These are phyloP conservation scores for Exophiala bonariae DNA, from an alignment of 2,329 filamentous ascomycete species.

Conservation along the genomic window DNA sequence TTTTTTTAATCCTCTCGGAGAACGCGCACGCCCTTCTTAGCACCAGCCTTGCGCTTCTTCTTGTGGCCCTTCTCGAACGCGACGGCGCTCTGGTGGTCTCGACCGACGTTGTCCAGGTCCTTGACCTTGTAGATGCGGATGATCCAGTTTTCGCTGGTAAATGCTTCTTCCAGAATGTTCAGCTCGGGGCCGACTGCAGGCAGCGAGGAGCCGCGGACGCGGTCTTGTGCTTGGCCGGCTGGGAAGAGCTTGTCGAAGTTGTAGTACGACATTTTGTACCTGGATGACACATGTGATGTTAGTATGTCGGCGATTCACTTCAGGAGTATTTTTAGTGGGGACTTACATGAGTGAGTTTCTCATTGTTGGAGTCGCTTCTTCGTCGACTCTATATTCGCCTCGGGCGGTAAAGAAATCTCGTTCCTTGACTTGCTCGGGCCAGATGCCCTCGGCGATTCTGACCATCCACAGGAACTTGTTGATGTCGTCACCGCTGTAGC, in stretches of 20 bases:
- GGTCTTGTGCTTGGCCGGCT: constrained; percentile 82
- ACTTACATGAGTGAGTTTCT: constrained; percentile 97
- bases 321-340: constrained; percentile 20
- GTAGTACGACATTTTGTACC: constrained; percentile 99
- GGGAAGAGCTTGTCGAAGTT: constrained; percentile 94
- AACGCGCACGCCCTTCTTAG: constrained; percentile 42
- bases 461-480: constrained; percentile 99
- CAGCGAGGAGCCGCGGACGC: constrained; percentile 77
- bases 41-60: constrained; percentile 50
- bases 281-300: constrained; percentile 38
- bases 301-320: constrained; percentile 8
- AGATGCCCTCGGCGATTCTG: constrained; percentile 96
- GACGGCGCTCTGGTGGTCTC: constrained; percentile 72
- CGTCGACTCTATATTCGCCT: constrained; percentile 93
- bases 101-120: constrained; percentile 91
- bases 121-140: constrained; percentile 99
- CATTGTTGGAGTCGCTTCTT: constrained; percentile 93
- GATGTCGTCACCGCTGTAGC: constrained; percentile 98
- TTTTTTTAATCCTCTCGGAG: constrained; percentile 47
- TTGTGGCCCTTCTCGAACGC: constrained; percentile 55
- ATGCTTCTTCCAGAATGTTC: constrained; percentile 90
- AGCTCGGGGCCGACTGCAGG: constrained; percentile 84
- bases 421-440: constrained; percentile 99
- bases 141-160: constrained; percentile 99
- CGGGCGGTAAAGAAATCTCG: constrained; percentile 91